Percentiles rank a stretch among this genome's conserved stretches.
Conservation (phyloP, 257 asterid genomes). For the Anisodus acutangulus region DNA sequence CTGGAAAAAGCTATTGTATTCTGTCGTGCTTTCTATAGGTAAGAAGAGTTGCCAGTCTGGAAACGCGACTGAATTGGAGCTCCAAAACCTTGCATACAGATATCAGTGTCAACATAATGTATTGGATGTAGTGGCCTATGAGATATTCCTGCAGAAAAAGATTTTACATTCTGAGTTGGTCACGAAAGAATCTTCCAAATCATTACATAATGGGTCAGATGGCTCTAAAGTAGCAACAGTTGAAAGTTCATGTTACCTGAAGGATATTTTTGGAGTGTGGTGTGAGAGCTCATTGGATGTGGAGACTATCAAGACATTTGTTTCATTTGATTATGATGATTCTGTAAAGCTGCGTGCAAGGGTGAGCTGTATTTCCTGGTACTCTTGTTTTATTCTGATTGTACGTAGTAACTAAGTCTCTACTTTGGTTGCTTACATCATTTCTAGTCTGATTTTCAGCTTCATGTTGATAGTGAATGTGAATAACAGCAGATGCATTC, state of each 20-base stretch:
- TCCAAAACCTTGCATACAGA: slow-evolving; percentile 52
- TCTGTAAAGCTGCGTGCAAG: slow-evolving; percentile 55
- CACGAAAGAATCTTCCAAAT: slow-evolving; percentile 51
- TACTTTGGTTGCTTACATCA: not conserved
- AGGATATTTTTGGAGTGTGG: slow-evolving; percentile 66
- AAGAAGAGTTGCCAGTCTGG: slow-evolving; percentile 41
- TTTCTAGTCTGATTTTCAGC: slow-evolving; percentile 6
- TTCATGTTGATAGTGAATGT: slow-evolving; percentile 6
- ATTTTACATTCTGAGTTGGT: slow-evolving; percentile 57
- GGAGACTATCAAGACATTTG: slow-evolving; percentile 71
- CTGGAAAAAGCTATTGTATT: slow-evolving; percentile 70
- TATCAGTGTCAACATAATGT: slow-evolving; percentile 60
- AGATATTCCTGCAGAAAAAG: slow-evolving; percentile 80
- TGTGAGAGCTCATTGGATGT: slow-evolving; percentile 56
- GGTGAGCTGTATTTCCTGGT: slow-evolving; percentile 49
- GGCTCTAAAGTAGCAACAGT: slow-evolving; percentile 38
- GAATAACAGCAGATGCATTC: not conserved
- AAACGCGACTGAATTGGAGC: slow-evolving; percentile 48
- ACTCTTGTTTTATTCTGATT: slow-evolving; percentile 4
- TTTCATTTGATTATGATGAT: slow-evolving; percentile 61
- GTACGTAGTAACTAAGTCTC: slow-evolving; percentile 5
- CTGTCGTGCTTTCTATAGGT: slow-evolving; percentile 48
- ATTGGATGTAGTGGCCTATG: slow-evolving; percentile 77
- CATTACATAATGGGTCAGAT: slow-evolving; percentile 43
- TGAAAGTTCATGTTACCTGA: slow-evolving; percentile 47